Evolutionary conservation across 2,329 filamentous ascomycete species (phyloP), one percentile per base, ranked within the genome.

Genomic region (Neocatenulostroma microsporum): DNA sequence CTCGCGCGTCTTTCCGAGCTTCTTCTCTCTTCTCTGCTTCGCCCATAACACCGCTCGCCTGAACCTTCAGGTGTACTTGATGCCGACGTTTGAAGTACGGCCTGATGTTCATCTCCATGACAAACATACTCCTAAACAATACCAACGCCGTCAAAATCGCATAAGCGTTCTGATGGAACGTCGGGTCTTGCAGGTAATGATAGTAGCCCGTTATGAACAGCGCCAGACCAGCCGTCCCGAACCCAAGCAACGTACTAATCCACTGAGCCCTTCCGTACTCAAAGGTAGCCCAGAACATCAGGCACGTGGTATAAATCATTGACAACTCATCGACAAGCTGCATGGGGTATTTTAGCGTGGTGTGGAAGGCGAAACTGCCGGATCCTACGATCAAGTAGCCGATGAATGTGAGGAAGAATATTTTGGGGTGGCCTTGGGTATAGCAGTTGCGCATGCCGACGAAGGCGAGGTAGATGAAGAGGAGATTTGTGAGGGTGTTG

Each of bases 91-190:
- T 55, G 36, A 73, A 68, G 5, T 65, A 70, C 6, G 79, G 78
- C 9, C 79, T 69, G 25, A 84, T 64, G 23, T 70, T 74, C 34
- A 70, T 60, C 49, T 84, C 80, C 81, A 89, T 89, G 18, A 84
- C 76, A 56, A 78, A 85, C 68, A 88, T 80, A 50, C 78, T 82
- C 21, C 82, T 77, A 36, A 82, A 66, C 17, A 91, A 69, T 15
- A 89, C 76, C 27, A 78, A 67, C 4, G 72, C 70, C 0, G 84
- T 91, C 28, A 93, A 64, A 3, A 82, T 55, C 2, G 78, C 83
- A 50, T 87, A 93, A 4, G 80, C 81, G 42, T 77, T 79, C 57
- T 93, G 84, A 62, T 93, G 86, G 59, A 93, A 93, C 2, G 76
- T 68, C 0, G 86, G 84, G 46, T 93, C 80, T 55, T 88, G 84